Evolutionary conservation across 148 eudicot species (phyloP).

Genomic region (Amaranthus palmeri): DNA sequence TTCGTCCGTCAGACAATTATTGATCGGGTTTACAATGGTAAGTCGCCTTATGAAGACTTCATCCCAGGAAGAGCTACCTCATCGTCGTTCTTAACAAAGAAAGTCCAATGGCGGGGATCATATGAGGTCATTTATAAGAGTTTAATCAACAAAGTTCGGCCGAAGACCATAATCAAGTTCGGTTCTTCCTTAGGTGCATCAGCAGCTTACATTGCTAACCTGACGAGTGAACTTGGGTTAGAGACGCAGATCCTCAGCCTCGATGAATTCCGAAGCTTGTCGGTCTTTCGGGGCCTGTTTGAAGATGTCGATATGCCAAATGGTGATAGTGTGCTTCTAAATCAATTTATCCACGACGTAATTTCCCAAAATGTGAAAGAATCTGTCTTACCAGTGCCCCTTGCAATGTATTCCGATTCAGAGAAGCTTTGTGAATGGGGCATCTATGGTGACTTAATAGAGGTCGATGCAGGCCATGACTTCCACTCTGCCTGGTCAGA

Average conservation of each 20-base stretch:
- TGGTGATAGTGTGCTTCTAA: slow-evolving; percentile 5
- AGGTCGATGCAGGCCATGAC: slow-evolving; percentile 13
- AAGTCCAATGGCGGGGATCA: background rate
- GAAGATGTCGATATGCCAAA: slow-evolving; percentile 18
- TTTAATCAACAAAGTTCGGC: slow-evolving; percentile 13
- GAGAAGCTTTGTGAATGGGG: slow-evolving; percentile 25
- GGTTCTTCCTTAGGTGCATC: slow-evolving; percentile 9
- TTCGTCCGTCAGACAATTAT: slow-evolving; percentile 12
- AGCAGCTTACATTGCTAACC: slow-evolving; percentile 21
- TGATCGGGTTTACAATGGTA: slow-evolving; percentile 19
- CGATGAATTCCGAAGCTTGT: background rate
- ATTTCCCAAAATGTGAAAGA: slow-evolving; percentile 15
- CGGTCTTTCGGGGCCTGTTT: slow-evolving; percentile 4
- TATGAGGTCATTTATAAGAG: slow-evolving; percentile 3
- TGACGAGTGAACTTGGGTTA: slow-evolving; percentile 17
- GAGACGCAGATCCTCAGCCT: slow-evolving; percentile 20
- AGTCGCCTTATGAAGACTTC: slow-evolving; percentile 14
- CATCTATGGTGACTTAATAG: slow-evolving; percentile 23
- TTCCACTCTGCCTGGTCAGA: slow-evolving; percentile 24
- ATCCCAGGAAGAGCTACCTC: background rate
- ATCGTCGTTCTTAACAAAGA: background rate
- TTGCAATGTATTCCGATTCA: background rate
- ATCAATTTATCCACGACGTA: slow-evolving; percentile 14
- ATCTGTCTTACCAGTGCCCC: slow-evolving; percentile 17
- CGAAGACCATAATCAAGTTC: slow-evolving; percentile 19